Conservation (phyloP, 495 filamentous ascomycete species). For the Aspergillus egyptiacus region DNA sequence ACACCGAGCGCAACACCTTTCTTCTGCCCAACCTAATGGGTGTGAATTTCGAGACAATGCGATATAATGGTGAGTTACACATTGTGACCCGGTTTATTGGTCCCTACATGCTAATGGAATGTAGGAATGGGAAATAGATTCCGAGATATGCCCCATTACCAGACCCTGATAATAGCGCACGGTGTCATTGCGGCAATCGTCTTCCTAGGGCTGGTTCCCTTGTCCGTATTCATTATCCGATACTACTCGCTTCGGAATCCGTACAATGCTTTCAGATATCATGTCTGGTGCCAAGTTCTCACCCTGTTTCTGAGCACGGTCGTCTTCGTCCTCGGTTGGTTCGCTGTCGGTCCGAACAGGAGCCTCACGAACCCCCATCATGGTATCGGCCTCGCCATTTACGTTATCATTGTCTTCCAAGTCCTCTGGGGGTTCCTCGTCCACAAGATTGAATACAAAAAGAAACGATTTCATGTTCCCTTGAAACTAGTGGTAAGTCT, state of each 20-base stretch:
- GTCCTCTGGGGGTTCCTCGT: conserved; percentile 70
- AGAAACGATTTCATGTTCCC: conserved; percentile 51
- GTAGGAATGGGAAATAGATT: conserved; percentile 94
- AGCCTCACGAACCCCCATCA: conserved; percentile 91
- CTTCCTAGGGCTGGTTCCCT: conserved; percentile 78
- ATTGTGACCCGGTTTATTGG: not conserved
- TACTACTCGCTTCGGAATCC: conserved; percentile 62
- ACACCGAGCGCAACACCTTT: conserved; percentile 75
- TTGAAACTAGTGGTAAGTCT: conserved; percentile 62
- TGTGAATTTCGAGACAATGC: conserved; percentile 88
- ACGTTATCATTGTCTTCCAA: conserved; percentile 76
- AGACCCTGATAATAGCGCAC: conserved; percentile 72
- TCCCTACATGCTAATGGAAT: conserved; percentile 10
- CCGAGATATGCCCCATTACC: conserved; percentile 65
- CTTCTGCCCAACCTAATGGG: conserved; percentile 81
- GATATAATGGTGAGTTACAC: conserved; percentile 72
- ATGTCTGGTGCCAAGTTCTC: conserved; percentile 83
- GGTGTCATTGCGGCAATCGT: conserved; percentile 80
- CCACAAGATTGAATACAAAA: conserved; percentile 55
- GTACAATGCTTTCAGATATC: conserved; percentile 63
- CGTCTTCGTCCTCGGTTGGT: conserved; percentile 68
- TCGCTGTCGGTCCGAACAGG: conserved; percentile 69
- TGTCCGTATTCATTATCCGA: conserved; percentile 68
- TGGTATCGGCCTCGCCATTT: conserved; percentile 87
- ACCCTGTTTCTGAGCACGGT: conserved; percentile 66